phyloP scores from a whole-genome alignment of 352 stramenopile species.

The Globisporangium apiculatum region DNA sequence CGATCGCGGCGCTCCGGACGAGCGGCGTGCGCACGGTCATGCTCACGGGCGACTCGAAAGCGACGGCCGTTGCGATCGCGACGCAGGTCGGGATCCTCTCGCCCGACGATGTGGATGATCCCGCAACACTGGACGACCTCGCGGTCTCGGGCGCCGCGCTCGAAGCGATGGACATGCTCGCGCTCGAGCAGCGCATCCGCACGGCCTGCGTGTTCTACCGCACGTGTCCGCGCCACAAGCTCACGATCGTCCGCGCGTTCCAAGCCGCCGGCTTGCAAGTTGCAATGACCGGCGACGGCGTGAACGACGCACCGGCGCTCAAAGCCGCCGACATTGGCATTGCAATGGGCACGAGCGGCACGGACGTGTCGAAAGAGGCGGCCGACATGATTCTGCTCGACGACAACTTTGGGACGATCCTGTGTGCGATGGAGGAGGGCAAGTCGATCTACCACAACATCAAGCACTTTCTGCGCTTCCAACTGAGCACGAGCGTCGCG shows the following conservation, averaged over 20 bases:
- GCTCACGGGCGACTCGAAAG: conserved; percentile 94
- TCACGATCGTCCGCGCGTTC: conserved; percentile 93
- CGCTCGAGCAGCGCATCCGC: conserved; percentile 76
- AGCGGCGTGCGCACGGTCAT: conserved; percentile 83
- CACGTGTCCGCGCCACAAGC: conserved; percentile 92
- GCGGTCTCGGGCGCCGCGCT: conserved; percentile 86
- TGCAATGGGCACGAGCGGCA: conserved; percentile 97
- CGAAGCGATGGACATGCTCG: conserved; percentile 85
- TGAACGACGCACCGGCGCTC: conserved; percentile 97
- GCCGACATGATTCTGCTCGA: conserved; percentile 97
- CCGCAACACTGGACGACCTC: conserved; percentile 22
- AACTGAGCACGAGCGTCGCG: conserved; percentile 94
- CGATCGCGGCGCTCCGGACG: conserved; percentile 42
- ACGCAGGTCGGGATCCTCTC: conserved; percentile 91
- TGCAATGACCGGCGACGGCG: conserved; percentile 99
- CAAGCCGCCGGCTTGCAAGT: conserved; percentile 84
- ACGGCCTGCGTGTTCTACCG: conserved; percentile 94
- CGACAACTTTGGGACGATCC: conserved; percentile 96
- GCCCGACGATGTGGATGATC: conserved; percentile 31
- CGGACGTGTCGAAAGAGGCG: conserved; percentile 97
- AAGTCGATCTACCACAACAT: conserved; percentile 97
- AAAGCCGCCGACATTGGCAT: conserved; percentile 96
- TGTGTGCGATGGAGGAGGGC: conserved; percentile 93
- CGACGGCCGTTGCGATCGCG: conserved; percentile 94
- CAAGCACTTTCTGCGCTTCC: conserved; percentile 95